Conservation (phyloP, 2,329 filamentous ascomycete genomes). For the Rutstroemia sp. region DNA sequence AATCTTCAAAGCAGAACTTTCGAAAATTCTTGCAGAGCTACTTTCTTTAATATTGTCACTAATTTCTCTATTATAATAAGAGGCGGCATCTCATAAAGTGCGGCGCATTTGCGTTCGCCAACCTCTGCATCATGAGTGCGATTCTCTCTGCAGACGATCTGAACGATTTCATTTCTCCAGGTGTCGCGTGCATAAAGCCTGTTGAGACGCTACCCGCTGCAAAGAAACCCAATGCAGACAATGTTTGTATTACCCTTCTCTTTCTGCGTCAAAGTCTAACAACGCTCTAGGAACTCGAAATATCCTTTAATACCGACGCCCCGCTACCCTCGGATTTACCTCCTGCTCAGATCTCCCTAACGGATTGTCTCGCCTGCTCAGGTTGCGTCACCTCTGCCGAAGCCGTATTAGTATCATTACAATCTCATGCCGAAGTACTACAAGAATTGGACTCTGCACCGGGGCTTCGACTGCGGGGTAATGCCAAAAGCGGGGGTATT, state of each 20-base stretch:
- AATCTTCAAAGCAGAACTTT: too few species aligned
- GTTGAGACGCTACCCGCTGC: constrained; percentile 75
- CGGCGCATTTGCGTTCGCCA: constrained; percentile 18
- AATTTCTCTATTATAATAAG: background rate
- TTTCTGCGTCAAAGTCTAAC: background rate
- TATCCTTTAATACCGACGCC: constrained; percentile 83
- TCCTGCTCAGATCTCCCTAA: constrained; percentile 88
- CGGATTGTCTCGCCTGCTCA: constrained; percentile 94
- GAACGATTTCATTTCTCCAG: constrained; percentile 98
- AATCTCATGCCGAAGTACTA: constrained; percentile 89
- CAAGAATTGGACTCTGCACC: constrained; percentile 66
- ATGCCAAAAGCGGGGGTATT: constrained; percentile 29
- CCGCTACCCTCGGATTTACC: constrained; percentile 45
- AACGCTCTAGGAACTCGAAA: constrained; percentile 54
- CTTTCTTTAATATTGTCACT: background rate
- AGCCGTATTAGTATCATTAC: constrained; percentile 89
- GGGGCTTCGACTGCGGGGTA: constrained; percentile 27
- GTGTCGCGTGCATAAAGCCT: constrained; percentile 96
- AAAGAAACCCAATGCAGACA: constrained; percentile 41
- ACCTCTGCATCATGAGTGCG: constrained; percentile 68
- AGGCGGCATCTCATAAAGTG: background rate
- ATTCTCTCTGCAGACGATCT: constrained; percentile 95
- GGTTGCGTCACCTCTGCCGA: constrained; percentile 97
- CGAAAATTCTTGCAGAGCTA: background rate
- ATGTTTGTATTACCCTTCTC: constrained; percentile 30